Percentiles rank a stretch among this genome's conserved stretches.
These are phyloP conservation scores for Brettanomyces sp. DNA, from an alignment of 805 yeast species.

Conservation along the genomic window DNA sequence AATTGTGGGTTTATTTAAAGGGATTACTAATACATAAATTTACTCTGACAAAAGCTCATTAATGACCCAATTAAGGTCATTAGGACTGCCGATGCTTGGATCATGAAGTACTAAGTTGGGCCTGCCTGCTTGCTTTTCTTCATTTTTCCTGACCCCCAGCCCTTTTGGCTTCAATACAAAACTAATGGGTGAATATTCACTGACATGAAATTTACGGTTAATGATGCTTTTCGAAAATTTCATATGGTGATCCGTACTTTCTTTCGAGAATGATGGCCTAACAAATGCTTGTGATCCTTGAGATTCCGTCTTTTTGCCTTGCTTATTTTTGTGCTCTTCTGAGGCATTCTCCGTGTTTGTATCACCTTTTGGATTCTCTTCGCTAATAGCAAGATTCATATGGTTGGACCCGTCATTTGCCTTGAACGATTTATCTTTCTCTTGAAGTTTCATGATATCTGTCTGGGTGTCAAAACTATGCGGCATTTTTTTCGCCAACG, in stretches of 20 bases:
- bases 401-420: background rate
- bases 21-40: background rate
- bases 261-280: background rate
- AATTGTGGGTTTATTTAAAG: too few species aligned
- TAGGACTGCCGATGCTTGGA: conserved; percentile 33
- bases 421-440: too few species aligned
- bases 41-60: conserved; percentile 43
- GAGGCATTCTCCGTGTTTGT: background rate
- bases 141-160: background rate
- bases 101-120: conserved; percentile 18
- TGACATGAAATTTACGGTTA: background rate
- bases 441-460: too few species aligned
- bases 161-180: conserved; percentile 18
- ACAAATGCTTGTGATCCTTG: too few species aligned
- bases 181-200: conserved; percentile 18
- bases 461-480: too few species aligned
- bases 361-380: background rate
- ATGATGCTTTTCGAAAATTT: conserved; percentile 6
- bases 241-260: conserved; percentile 6
- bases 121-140: background rate
- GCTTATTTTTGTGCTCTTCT: too few species aligned
- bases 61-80: conserved; percentile 64
- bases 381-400: background rate
- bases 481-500: too few species aligned
- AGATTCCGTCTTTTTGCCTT: too few species aligned